Conservation (phyloP, 2,329 filamentous ascomycete genomes). For the Penicillium frequentans region DNA sequence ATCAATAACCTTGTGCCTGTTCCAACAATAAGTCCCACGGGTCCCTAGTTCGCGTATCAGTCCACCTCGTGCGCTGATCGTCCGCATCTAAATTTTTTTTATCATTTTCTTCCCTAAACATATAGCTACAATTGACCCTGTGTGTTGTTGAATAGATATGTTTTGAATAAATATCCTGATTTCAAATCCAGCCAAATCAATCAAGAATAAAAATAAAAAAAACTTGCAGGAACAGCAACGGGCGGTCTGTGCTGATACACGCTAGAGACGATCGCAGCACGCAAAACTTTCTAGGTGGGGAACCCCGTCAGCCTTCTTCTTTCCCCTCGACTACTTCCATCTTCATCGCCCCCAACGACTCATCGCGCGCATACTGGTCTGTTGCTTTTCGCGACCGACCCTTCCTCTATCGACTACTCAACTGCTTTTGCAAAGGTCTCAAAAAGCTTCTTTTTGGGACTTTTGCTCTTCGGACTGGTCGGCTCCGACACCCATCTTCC, state of each 20-base stretch:
- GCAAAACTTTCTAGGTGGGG: conserved; percentile 30
- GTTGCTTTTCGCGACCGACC: background rate
- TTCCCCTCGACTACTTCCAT: conserved; percentile 19
- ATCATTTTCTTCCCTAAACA: background rate
- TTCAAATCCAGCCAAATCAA: background rate
- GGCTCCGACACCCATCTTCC: conserved; percentile 14
- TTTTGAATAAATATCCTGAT: background rate
- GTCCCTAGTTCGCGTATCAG: background rate
- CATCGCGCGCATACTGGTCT: background rate
- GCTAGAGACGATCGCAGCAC: conserved; percentile 25
- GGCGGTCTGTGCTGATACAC: conserved; percentile 23
- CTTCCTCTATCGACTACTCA: background rate
- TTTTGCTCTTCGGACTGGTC: conserved; percentile 20
- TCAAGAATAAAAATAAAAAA: background rate
- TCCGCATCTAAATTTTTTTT: background rate
- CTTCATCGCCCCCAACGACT: conserved; percentile 1
- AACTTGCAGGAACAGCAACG: background rate
- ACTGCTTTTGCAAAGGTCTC: conserved; percentile 16
- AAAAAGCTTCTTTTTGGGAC: conserved; percentile 24
- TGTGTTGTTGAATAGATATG: background rate
- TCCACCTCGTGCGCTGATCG: conserved; percentile 12
- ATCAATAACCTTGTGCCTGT: background rate
- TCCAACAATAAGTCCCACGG: background rate
- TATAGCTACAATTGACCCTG: background rate
- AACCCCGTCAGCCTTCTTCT: conserved; percentile 21